Percentiles rank a stretch among this genome's conserved stretches.
Conservation (phyloP, 2,329 filamentous ascomycete genomes). For the Ophiocordyceps camponoti-floridani region DNA sequence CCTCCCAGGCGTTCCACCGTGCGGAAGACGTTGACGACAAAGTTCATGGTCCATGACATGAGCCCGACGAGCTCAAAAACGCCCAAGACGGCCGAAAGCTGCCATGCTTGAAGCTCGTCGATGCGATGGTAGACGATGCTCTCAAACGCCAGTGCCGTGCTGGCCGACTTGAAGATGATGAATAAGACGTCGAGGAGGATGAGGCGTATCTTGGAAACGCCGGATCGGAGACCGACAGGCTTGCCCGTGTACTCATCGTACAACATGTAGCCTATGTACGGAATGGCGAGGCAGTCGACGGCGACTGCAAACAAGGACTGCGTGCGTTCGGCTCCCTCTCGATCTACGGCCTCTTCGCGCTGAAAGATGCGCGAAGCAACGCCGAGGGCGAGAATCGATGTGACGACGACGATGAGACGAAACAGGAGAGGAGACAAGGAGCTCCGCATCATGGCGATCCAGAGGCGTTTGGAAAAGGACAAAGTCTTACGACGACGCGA, state of each 20-base stretch:
- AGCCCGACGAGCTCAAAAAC: slow-evolving; percentile 66
- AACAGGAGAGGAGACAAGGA: slow-evolving; percentile 74
- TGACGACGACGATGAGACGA: slow-evolving; percentile 64
- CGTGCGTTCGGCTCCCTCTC: slow-evolving; percentile 36
- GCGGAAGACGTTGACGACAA: slow-evolving; percentile 68
- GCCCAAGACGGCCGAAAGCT: slow-evolving; percentile 50
- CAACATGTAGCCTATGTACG: slow-evolving; percentile 86
- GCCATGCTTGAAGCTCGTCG: slow-evolving; percentile 22
- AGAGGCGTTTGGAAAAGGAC: slow-evolving; percentile 35
- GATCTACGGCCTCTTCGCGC: slow-evolving; percentile 28
- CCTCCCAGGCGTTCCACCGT: slow-evolving; percentile 43
- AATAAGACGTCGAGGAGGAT: slow-evolving; percentile 89
- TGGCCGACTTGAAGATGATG: slow-evolving; percentile 92
- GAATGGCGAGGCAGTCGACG: slow-evolving; percentile 73
- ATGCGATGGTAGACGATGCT: slow-evolving; percentile 46
- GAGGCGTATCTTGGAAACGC: slow-evolving; percentile 72
- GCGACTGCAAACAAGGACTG: slow-evolving; percentile 80
- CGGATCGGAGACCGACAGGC: slow-evolving; percentile 70
- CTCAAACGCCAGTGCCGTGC: slow-evolving; percentile 77
- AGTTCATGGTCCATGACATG: slow-evolving; percentile 79
- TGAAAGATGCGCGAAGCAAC: slow-evolving; percentile 60
- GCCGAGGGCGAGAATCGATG: slow-evolving; percentile 65
- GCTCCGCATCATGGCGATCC: slow-evolving; percentile 56
- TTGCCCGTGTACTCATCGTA: slow-evolving; percentile 94
- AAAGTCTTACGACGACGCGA: slow-evolving; percentile 13